Evolutionary conservation across 106 monocot species (phyloP).

Genomic region (Dendrobium nobile): DNA sequence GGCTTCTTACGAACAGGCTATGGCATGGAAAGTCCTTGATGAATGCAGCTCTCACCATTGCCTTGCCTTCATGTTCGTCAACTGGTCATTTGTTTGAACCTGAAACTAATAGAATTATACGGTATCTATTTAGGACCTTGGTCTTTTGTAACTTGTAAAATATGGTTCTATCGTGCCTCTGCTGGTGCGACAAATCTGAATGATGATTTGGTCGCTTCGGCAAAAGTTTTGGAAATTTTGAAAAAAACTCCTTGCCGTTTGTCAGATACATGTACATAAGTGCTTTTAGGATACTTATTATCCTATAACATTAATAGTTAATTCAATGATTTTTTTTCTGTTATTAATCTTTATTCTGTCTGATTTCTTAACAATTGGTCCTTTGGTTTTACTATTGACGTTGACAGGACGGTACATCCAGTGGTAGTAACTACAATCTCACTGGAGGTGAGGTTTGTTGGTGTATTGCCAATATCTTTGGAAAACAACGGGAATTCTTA

Average conservation of each 20-base stretch:
- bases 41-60: constrained; percentile 71
- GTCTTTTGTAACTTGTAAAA: background rate
- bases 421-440: too few relatives aligned
- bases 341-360: background rate
- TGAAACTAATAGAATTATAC: background rate
- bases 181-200: background rate
- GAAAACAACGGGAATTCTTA: too few relatives aligned
- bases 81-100: constrained; percentile 84
- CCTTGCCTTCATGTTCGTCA: constrained; percentile 83
- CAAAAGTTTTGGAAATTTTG: background rate
- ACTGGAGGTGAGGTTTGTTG: too few relatives aligned
- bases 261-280: background rate
- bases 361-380: too few relatives aligned
- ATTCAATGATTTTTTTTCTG: background rate
- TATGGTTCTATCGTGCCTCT: background rate
- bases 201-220: background rate
- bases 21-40: constrained; percentile 77
- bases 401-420: too few relatives aligned
- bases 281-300: background rate
- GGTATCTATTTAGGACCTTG: background rate
- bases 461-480: too few relatives aligned
- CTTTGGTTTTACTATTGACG: too few relatives aligned
- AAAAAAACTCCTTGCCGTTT: background rate
- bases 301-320: background rate
- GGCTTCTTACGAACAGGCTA: constrained; percentile 80